Evolutionary conservation across 352 stramenopile species (phyloP).

Genomic region (Elongisporangium prolatum): DNA sequence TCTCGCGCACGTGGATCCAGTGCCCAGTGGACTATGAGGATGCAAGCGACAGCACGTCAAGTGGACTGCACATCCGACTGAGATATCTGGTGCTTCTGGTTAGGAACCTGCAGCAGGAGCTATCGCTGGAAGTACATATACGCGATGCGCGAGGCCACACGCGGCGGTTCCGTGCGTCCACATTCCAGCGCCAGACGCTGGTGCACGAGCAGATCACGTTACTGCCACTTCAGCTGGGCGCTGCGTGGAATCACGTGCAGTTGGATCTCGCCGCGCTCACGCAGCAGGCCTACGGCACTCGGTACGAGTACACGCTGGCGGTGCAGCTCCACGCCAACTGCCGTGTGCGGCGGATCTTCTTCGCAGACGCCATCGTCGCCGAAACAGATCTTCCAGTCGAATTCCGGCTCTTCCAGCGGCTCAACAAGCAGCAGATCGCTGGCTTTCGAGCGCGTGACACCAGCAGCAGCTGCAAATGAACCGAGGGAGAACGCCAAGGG

Average conservation of each 20-base stretch:
- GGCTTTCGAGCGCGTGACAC: conserved; percentile 1
- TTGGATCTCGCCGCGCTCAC: conserved; percentile 39
- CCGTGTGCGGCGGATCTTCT: conserved; percentile 53
- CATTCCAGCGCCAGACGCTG: conserved; percentile 35
- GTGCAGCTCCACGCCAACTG: conserved; percentile 53
- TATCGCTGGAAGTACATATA: conserved; percentile 45
- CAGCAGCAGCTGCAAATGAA: conserved; percentile 3
- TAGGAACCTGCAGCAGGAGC: conserved; percentile 31
- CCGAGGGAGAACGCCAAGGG: neutral
- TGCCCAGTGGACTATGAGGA: conserved; percentile 18
- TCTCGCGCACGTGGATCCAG: conserved; percentile 42
- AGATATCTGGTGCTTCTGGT: conserved; percentile 41
- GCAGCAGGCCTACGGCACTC: conserved; percentile 32
- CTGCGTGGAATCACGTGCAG: conserved; percentile 60
- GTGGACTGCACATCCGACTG: conserved; percentile 44
- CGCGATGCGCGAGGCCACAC: conserved; percentile 23
- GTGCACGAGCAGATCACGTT: conserved; percentile 32
- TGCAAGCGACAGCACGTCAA: neutral
- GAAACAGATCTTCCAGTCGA: conserved; percentile 38
- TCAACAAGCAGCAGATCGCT: conserved; percentile 27
- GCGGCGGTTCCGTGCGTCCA: conserved; percentile 42
- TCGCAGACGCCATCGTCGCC: conserved; percentile 35
- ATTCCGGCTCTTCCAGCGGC: conserved; percentile 46
- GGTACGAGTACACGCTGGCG: conserved; percentile 34
- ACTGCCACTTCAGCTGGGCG: conserved; percentile 37